Conservation (phyloP, 2,329 filamentous ascomycete species). For the Fusarium sp. region DNA sequence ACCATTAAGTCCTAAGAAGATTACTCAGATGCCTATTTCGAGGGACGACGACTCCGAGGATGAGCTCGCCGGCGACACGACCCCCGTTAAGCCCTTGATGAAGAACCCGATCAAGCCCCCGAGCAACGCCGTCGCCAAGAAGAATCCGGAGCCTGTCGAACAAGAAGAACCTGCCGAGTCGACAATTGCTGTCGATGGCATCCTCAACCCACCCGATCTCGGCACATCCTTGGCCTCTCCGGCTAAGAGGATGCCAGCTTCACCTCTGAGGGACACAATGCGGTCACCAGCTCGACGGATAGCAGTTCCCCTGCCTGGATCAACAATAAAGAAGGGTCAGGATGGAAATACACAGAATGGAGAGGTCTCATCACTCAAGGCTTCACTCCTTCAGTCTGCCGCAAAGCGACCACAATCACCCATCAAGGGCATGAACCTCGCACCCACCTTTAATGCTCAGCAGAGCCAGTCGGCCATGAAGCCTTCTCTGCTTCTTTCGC, state of each 20-base stretch:
- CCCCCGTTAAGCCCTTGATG: conserved; percentile 62
- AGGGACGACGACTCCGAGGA: conserved; percentile 67
- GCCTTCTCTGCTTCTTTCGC: conserved; percentile 60
- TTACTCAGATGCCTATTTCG: conserved; percentile 64
- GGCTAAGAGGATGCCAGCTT: conserved; percentile 63
- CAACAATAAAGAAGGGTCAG: conserved; percentile 44
- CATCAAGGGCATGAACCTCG: conserved; percentile 51
- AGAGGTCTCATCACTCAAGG: conserved; percentile 51
- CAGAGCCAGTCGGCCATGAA: conserved; percentile 54
- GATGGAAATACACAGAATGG: conserved; percentile 17
- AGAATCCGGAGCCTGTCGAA: conserved; percentile 21
- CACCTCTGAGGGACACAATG: conserved; percentile 65
- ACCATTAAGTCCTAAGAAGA: conserved; percentile 73
- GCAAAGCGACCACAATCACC: conserved; percentile 62
- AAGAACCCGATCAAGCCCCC: conserved; percentile 66
- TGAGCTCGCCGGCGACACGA: conserved; percentile 65
- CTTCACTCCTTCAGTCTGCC: conserved; percentile 60
- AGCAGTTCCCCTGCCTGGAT: conserved; percentile 45
- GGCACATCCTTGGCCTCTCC: conserved; percentile 61
- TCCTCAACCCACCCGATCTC: conserved; percentile 50
- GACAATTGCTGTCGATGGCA: conserved; percentile 44
- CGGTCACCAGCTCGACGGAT: conserved; percentile 65
- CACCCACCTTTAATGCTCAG: conserved; percentile 41
- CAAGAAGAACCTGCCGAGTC: conserved; percentile 30
- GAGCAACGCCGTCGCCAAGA: conserved; percentile 18